Percentiles rank a stretch among this genome's conserved stretches.
phyloP scores from a whole-genome alignment of 2,329 filamentous ascomycete species.

The Diaporthe batatas region DNA sequence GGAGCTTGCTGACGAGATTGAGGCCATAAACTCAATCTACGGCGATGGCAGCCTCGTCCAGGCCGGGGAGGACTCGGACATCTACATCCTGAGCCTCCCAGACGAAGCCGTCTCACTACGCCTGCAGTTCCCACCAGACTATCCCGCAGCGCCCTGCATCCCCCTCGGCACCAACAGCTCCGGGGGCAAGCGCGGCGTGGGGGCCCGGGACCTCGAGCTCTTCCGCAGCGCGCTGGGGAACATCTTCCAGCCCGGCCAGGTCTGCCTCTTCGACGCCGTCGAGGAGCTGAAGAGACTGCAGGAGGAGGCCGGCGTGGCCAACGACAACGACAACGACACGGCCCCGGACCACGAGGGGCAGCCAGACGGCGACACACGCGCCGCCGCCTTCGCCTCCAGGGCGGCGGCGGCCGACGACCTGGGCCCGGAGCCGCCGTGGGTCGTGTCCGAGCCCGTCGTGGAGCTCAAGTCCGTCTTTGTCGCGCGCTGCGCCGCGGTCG shows the following conservation, averaged over 20 bases:
- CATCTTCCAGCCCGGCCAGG: conserved; percentile 79
- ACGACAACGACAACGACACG: conserved; percentile 38
- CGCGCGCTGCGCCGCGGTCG: conserved; percentile 79
- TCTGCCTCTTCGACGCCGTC: conserved; percentile 92
- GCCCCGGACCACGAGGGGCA: conserved; percentile 43
- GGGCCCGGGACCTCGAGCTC: conserved; percentile 76
- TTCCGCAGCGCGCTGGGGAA: conserved; percentile 75
- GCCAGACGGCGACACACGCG: conserved; percentile 38
- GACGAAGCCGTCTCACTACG: conserved; percentile 67
- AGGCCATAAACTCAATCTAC: conserved; percentile 89
- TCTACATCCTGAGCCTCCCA: conserved; percentile 77
- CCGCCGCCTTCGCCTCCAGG: conserved; percentile 12
- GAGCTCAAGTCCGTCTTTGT: conserved; percentile 93
- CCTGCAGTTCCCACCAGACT: conserved; percentile 78
- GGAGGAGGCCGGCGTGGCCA: conserved; percentile 47
- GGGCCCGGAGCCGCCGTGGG: conserved; percentile 71
- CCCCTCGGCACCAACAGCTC: conserved; percentile 85
- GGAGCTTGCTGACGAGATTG: conserved; percentile 79
- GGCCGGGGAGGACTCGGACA: conserved; percentile 54
- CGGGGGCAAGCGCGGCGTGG: conserved; percentile 79
- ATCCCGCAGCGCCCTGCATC: conserved; percentile 80
- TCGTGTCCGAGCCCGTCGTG: conserved; percentile 77
- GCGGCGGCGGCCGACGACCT: conserved; percentile 39
- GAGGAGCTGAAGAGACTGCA: conserved; percentile 73
- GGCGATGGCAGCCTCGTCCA: conserved; percentile 72